Percentiles rank a stretch among this genome's conserved stretches.
phyloP scores from a whole-genome alignment of 192 early-diverging fungal genomes.

The Coemansia sp. region DNA sequence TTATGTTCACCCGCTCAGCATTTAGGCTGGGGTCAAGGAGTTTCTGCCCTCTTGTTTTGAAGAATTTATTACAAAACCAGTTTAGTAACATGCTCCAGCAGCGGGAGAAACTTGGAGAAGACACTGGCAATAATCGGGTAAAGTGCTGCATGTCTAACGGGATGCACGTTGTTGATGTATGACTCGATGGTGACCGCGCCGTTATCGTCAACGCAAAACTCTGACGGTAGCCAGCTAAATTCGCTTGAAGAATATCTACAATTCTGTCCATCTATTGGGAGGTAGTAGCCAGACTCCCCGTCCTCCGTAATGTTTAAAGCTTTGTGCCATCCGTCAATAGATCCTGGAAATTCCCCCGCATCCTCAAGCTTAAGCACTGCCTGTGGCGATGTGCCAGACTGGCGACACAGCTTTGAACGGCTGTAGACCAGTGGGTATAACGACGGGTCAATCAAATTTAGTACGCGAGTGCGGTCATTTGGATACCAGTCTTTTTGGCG shows the following conservation, averaged over 20 bases:
- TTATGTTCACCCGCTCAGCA: too few relatives aligned
- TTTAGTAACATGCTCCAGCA: slow-evolving; percentile 68
- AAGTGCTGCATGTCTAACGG: slow-evolving; percentile 35
- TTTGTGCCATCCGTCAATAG: neutral
- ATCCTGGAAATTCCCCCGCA: neutral
- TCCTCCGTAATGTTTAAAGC: neutral
- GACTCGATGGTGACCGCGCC: slow-evolving; percentile 48
- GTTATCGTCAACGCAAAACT: slow-evolving; percentile 47
- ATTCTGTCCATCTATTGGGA: neutral
- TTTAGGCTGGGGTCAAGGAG: too few relatives aligned
- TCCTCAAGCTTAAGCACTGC: neutral
- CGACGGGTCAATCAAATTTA: slow-evolving; percentile 62
- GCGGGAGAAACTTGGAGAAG: slow-evolving; percentile 54
- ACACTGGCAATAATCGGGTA: slow-evolving; percentile 47
- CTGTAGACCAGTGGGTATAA: slow-evolving; percentile 27
- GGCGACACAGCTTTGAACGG: slow-evolving; percentile 10
- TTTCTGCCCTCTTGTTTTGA: too few relatives aligned
- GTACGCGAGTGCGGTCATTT: slow-evolving; percentile 45
- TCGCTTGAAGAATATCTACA: neutral
- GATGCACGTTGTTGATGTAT: slow-evolving; percentile 73
- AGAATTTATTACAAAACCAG: too few relatives aligned
- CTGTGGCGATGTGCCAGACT: neutral
- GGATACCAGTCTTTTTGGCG: slow-evolving; percentile 55
- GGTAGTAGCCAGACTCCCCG: neutral
- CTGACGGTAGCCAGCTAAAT: slow-evolving; percentile 67